Conservation (phyloP, 2,329 filamentous ascomycete genomes). For the Cytospora leucostoma region DNA sequence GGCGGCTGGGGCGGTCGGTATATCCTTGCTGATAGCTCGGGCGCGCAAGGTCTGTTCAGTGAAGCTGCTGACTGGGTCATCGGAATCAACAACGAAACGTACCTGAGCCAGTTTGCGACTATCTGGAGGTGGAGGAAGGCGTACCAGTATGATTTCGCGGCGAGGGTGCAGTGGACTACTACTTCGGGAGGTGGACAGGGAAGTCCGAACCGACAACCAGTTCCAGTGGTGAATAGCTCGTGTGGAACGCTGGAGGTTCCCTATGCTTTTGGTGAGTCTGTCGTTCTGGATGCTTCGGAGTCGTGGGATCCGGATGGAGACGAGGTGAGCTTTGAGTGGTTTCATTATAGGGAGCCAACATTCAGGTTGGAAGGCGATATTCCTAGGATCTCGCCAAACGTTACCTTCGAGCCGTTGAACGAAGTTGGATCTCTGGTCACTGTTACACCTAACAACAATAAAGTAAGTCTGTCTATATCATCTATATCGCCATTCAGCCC, state of each 20-base stretch:
- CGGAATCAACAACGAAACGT: conserved; percentile 37
- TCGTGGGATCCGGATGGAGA: conserved; percentile 30
- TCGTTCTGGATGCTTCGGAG: conserved; percentile 26
- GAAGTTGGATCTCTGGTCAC: conserved; percentile 6
- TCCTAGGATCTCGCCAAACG: conserved; percentile 11
- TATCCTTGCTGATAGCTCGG: conserved; percentile 30
- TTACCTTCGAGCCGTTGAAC: conserved; percentile 7
- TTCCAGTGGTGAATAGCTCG: conserved; percentile 31
- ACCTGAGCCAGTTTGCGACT: conserved; percentile 47
- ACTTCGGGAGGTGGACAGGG: background rate
- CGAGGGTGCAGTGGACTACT: conserved; percentile 28
- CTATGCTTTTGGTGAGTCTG: conserved; percentile 21
- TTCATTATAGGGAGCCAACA: conserved; percentile 27
- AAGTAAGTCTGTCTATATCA: background rate
- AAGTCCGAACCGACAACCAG: conserved; percentile 25
- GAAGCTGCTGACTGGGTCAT: conserved; percentile 40
- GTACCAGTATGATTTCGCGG: conserved; percentile 48
- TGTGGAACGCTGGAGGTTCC: conserved; percentile 22
- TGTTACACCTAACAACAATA: conserved; percentile 12
- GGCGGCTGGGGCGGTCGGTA: conserved; percentile 48
- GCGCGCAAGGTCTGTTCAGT: conserved; percentile 32
- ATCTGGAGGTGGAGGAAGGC: conserved; percentile 57
- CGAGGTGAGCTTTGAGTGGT: conserved; percentile 29
- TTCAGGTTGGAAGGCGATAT: conserved; percentile 16
- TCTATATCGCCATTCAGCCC: background rate